These are phyloP conservation scores for Cicer chorassanicum DNA, from an alignment of 306 rosid species.

Conservation along the genomic window DNA sequence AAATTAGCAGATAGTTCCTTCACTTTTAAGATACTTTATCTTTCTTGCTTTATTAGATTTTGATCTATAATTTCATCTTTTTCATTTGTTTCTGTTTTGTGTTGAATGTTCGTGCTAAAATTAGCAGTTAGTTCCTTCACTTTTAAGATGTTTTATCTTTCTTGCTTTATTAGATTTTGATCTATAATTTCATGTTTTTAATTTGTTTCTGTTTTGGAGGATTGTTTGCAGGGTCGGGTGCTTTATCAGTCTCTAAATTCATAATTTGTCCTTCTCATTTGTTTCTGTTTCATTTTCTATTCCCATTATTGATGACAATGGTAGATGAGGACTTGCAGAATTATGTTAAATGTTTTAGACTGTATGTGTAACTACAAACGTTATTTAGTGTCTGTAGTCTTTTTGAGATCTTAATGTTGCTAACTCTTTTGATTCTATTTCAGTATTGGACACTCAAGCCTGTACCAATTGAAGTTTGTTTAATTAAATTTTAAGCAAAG, in stretches of 20 bases:
- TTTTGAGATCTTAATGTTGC: slow-evolving; percentile 36
- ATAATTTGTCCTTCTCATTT: neutral
- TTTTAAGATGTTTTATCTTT: neutral
- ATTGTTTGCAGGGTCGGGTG: neutral
- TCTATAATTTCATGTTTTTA: neutral
- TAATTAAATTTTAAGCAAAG: slow-evolving; percentile 39
- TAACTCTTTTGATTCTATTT: slow-evolving; percentile 41
- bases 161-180: neutral
- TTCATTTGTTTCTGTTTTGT: neutral
- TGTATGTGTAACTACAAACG: neutral
- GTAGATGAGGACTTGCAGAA: neutral
- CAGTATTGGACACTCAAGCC: slow-evolving; percentile 34
- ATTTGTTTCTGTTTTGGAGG: neutral
- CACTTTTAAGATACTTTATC: neutral
- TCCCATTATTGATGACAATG: neutral
- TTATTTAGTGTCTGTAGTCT: slow-evolving; percentile 20
- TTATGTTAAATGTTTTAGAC: slow-evolving; percentile 1
- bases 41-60: neutral
- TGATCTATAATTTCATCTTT: too few relatives aligned
- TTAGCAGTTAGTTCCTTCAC: neutral
- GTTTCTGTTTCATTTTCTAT: neutral
- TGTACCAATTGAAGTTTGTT: slow-evolving; percentile 29
- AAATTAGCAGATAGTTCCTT: neutral
- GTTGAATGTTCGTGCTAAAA: neutral
- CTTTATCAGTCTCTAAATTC: neutral